A percentile compares a stretch with the other conserved stretches of the same genome.
Conservation (phyloP, 805 yeast genomes). For the Saturnispora sanitii region DNA sequence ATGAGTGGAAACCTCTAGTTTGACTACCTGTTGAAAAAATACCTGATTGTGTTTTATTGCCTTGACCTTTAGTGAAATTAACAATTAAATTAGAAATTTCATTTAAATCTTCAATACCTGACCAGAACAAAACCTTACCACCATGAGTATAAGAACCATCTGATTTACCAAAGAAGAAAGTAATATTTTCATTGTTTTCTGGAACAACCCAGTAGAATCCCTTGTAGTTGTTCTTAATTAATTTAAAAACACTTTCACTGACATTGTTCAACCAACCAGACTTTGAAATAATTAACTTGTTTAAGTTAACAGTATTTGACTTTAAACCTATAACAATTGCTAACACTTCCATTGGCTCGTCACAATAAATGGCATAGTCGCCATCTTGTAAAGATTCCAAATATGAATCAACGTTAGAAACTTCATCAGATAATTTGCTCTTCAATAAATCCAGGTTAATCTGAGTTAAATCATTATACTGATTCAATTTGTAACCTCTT, state of each 20-base stretch:
- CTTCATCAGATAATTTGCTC: constrained; percentile 66
- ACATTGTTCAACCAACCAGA: constrained; percentile 97
- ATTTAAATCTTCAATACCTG: constrained; percentile 61
- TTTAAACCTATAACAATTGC: constrained; percentile 57
- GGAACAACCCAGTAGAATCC: constrained; percentile 79
- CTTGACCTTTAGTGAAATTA: constrained; percentile 32
- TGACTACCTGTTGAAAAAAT: constrained; percentile 35
- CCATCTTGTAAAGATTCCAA: constrained; percentile 47
- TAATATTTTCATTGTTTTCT: constrained; percentile 82
- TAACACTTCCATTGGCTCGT: constrained; percentile 90
- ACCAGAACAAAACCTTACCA: constrained; percentile 91
- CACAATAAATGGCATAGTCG: constrained; percentile 74
- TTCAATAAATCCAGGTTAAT: constrained; percentile 49
- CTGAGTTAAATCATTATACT: constrained; percentile 69
- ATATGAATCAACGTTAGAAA: constrained; percentile 71
- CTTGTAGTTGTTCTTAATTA: constrained; percentile 64
- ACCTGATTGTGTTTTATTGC: constrained; percentile 28
- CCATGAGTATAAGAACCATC: constrained; percentile 89
- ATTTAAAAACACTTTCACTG: constrained; percentile 84
- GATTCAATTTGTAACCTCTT: constrained; percentile 85
- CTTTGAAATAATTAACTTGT: constrained; percentile 77
- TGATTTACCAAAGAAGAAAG: constrained; percentile 87
- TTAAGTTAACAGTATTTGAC: constrained; percentile 53
- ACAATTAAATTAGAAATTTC: constrained; percentile 56
- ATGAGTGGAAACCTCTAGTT: constrained; percentile 23